A percentile compares a stretch with the other conserved stretches of the same genome.
Evolutionary conservation across 2,329 filamentous ascomycete species (phyloP).

Genomic region (Celoporthe dispersa): DNA sequence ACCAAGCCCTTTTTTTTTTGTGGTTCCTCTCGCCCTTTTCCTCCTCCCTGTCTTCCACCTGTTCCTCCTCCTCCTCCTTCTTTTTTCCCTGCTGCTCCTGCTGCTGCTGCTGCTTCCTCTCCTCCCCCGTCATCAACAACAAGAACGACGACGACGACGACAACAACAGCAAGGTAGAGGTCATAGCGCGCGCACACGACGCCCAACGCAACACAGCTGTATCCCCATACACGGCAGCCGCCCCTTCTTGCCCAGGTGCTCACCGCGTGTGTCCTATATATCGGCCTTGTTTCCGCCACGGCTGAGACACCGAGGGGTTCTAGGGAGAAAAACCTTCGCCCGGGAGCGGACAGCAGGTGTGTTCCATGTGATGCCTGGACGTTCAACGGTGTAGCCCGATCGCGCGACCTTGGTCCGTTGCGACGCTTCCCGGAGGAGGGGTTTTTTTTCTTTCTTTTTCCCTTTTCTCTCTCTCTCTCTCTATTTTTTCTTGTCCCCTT

Average conservation of each 20-base stretch:
- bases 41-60: conserved; percentile 13
- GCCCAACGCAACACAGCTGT: conserved; percentile 27
- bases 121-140: conserved; percentile 16
- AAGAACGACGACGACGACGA: neutral
- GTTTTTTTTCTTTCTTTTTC: conserved; percentile 16
- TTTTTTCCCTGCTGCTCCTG: conserved; percentile 24
- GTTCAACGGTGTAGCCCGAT: conserved; percentile 47
- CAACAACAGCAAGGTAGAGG: neutral
- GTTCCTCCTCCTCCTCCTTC: neutral
- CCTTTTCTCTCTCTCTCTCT: too few species aligned
- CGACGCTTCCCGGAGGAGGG: conserved; percentile 40
- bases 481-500: conserved; percentile 35
- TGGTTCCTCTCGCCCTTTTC: conserved; percentile 27
- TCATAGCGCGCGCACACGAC: conserved; percentile 18
- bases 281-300: conserved; percentile 21
- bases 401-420: conserved; percentile 44
- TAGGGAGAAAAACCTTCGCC: conserved; percentile 35
- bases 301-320: conserved; percentile 35
- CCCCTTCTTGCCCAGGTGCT: conserved; percentile 29
- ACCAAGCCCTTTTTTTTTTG: conserved; percentile 18
- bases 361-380: conserved; percentile 49
- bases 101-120: conserved; percentile 12
- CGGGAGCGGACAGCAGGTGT: conserved; percentile 46
- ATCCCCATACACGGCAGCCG: conserved; percentile 26
- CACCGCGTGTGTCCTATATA: conserved; percentile 28